phyloP scores from a whole-genome alignment of 2,329 filamentous ascomycete genomes.

The Xylariaceae sp. region DNA sequence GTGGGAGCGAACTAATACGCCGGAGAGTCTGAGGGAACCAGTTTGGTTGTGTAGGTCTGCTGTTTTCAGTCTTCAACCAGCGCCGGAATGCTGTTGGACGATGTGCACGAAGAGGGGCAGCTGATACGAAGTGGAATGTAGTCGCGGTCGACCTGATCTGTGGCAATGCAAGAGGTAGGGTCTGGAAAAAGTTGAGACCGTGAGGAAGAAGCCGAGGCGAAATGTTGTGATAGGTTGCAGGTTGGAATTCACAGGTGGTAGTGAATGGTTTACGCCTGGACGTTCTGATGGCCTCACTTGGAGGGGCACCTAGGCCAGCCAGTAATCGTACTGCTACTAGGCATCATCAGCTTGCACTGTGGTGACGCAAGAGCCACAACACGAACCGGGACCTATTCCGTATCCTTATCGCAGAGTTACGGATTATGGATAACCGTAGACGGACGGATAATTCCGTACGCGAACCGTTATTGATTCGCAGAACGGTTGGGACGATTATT shows the following conservation, averaged over 20 bases:
- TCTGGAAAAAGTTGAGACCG: not conserved
- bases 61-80: too few relatives aligned
- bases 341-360: slow-evolving; percentile 9
- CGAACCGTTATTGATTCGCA: too few relatives aligned
- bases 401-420: too few relatives aligned
- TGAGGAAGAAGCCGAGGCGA: not conserved
- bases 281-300: not conserved
- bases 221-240: not conserved
- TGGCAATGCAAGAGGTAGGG: too few relatives aligned
- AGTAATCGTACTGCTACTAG: not conserved
- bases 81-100: too few relatives aligned
- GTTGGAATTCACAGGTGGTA: not conserved
- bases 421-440: not conserved
- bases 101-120: too few relatives aligned
- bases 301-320: not conserved
- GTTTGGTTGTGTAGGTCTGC: too few relatives aligned
- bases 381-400: too few relatives aligned
- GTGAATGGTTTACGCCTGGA: not conserved
- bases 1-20: not conserved
- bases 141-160: too few relatives aligned
- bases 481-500: too few relatives aligned
- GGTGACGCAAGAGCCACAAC: slow-evolving; percentile 12
- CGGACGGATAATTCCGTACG: not conserved
- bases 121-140: too few relatives aligned
- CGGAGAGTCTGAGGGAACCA: too few relatives aligned